These are phyloP conservation scores for Pistacia vera DNA, from an alignment of 345 rosid genomes.

Conservation along the genomic window DNA sequence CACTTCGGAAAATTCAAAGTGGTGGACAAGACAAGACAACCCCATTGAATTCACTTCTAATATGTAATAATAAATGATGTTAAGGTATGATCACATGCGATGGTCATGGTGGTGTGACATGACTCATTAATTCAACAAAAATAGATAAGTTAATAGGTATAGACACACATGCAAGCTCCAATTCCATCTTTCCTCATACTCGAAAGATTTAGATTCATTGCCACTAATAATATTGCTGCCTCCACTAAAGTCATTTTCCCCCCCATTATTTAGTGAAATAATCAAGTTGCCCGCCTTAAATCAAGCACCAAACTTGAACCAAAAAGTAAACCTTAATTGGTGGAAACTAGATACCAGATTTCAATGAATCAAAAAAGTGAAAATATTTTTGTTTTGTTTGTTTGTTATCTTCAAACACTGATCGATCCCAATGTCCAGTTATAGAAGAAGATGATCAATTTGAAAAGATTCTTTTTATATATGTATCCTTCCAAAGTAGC, in stretches of 20 bases:
- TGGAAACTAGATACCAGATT: conserved; percentile 1
- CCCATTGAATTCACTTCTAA: not conserved
- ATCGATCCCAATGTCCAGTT: conserved; percentile 22
- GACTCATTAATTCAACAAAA: not conserved
- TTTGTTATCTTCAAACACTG: conserved; percentile 3
- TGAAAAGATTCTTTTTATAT: conserved; percentile 9
- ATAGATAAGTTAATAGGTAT: not conserved
- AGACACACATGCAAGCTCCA: not conserved
- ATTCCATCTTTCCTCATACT: not conserved
- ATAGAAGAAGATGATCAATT: not conserved
- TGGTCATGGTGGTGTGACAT: not conserved
- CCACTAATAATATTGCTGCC: conserved; percentile 9
- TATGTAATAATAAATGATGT: not conserved
- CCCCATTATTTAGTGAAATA: not conserved
- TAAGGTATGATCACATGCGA: not conserved
- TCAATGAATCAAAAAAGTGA: not conserved
- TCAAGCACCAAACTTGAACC: not conserved
- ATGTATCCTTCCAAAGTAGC: too few relatives aligned
- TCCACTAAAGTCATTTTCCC: conserved; percentile 7
- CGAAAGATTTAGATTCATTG: not conserved
- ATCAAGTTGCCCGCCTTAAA: not conserved
- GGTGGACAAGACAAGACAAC: not conserved
- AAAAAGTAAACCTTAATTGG: not conserved
- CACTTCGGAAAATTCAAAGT: conserved; percentile 39
- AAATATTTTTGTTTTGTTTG: not conserved